Evolutionary conservation across 352 stramenopile genomes (phyloP).

Genomic region (Pythium sp.): DNA sequence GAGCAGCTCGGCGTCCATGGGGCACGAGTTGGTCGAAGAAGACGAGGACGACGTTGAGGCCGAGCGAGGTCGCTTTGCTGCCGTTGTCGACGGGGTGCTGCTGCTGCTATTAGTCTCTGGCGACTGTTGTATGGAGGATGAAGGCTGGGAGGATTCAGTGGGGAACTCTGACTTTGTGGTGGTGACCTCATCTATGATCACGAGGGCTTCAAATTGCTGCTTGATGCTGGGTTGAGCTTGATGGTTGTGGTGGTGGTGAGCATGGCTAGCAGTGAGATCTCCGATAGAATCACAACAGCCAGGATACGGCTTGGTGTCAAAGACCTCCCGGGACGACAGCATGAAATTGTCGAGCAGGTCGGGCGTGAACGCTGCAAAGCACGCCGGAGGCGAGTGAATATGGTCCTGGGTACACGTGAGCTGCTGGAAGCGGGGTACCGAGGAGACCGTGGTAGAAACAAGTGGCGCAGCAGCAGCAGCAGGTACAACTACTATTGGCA

Average conservation of each 20-base stretch:
- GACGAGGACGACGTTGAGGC: background rate
- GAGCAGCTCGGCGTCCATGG: constrained; percentile 29
- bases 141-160: background rate
- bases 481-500: background rate
- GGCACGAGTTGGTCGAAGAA: constrained; percentile 10
- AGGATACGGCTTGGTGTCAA: constrained; percentile 21
- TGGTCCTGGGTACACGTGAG: constrained; percentile 60
- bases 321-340: constrained; percentile 26
- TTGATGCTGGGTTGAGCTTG: background rate
- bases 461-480: background rate
- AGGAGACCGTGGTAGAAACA: background rate
- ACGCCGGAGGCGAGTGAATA: constrained; percentile 51
- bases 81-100: background rate
- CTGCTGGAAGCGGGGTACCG: constrained; percentile 34
- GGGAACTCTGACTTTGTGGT: background rate
- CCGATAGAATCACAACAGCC: background rate
- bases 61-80: background rate
- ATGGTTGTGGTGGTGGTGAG: background rate
- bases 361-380: constrained; percentile 37
- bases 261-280: background rate
- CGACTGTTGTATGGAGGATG: background rate
- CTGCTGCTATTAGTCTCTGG: background rate
- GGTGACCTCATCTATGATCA: background rate
- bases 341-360: constrained; percentile 46
- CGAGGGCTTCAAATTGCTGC: constrained; percentile 6